Conservation (phyloP, 176 grass and related monocot genomes). For the Triticum monococcum region DNA sequence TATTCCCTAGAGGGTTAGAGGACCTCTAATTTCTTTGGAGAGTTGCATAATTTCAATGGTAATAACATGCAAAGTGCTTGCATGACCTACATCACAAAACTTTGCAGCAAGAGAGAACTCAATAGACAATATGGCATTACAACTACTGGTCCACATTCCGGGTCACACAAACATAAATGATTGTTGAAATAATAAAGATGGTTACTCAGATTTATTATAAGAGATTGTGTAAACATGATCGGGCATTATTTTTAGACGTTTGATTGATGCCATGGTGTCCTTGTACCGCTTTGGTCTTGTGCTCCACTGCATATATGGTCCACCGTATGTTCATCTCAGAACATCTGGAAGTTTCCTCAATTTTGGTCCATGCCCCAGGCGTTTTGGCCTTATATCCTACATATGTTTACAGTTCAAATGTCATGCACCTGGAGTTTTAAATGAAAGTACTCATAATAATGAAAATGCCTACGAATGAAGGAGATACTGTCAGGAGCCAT, state of each 20-base stretch:
- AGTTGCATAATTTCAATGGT: neutral
- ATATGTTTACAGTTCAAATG: slow-evolving; percentile 19
- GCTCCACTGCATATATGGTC: slow-evolving; percentile 33
- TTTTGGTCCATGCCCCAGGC: slow-evolving; percentile 47
- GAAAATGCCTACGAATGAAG: neutral
- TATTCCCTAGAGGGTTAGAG: neutral
- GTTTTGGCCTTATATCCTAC: slow-evolving; percentile 79
- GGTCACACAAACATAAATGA: neutral
- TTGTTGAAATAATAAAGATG: slow-evolving; percentile 16
- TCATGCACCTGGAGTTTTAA: neutral
- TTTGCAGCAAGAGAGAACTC: neutral
- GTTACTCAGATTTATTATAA: slow-evolving; percentile 18
- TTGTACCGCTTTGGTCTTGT: slow-evolving; percentile 37
- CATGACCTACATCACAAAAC: neutral
- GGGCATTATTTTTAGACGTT: neutral
- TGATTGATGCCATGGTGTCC: neutral
- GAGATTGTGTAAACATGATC: neutral
- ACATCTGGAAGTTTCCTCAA: slow-evolving; percentile 61
- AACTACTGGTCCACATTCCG: neutral
- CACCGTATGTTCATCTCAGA: slow-evolving; percentile 58
- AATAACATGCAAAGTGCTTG: neutral
- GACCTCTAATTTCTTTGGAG: neutral
- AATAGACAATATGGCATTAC: neutral
- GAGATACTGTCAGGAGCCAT: neutral
- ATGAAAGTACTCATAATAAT: neutral